Evolutionary conservation across 805 yeast genomes (phyloP).

Genomic region (Starmera caribaea): DNA sequence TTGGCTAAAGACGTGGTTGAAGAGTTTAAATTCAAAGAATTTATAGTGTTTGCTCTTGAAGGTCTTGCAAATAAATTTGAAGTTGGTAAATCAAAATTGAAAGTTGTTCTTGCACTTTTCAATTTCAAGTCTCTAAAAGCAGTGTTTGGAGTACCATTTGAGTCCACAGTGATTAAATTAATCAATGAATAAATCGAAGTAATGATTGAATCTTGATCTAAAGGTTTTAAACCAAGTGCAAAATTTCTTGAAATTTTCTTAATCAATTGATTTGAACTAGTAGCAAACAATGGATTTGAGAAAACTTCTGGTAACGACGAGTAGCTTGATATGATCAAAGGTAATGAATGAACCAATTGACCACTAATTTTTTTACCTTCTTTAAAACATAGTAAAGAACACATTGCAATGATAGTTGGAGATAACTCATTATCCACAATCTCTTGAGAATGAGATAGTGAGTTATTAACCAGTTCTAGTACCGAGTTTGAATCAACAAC

Average conservation of each 20-base stretch:
- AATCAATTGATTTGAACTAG: conserved; percentile 28
- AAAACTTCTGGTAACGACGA: conserved; percentile 30
- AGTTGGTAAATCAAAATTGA: conserved; percentile 10
- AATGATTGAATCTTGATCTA: conserved; percentile 75
- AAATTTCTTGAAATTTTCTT: conserved; percentile 44
- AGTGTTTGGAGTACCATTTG: conserved; percentile 27
- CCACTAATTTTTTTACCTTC: conserved; percentile 22
- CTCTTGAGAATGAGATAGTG: conserved; percentile 43
- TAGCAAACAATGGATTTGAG: too few relatives aligned
- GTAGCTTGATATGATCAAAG: conserved; percentile 33
- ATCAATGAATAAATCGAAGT: conserved; percentile 78
- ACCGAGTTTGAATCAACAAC: conserved; percentile 34
- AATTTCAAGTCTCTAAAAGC: conserved; percentile 25
- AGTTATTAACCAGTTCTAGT: conserved; percentile 35
- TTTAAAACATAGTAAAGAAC: conserved; percentile 38
- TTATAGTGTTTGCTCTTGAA: conserved; percentile 6
- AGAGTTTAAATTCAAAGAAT: conserved; percentile 6
- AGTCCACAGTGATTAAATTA: conserved; percentile 56
- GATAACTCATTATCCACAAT: conserved; percentile 45
- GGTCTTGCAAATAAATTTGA: background rate
- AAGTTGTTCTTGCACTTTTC: conserved; percentile 18
- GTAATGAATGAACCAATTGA: conserved; percentile 30
- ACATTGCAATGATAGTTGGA: conserved; percentile 41
- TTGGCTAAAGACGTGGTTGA: background rate
- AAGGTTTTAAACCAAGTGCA: conserved; percentile 54